Evolutionary conservation across 768 basidiomycete genomes (phyloP).

Genomic region (Symmetrospora coprosmae): DNA sequence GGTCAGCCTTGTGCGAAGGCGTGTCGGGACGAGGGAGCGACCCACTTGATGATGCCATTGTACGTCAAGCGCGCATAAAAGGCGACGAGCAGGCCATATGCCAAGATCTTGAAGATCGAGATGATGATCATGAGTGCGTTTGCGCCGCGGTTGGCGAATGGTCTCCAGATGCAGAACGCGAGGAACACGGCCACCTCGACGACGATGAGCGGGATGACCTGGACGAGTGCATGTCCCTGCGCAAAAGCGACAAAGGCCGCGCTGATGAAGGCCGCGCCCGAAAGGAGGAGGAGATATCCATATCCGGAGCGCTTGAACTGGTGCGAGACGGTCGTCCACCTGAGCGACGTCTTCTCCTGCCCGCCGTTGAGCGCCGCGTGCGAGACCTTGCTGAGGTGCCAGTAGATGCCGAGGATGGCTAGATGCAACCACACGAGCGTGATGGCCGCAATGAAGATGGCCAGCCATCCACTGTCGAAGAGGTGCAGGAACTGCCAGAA

Average conservation of each 20-base stretch:
- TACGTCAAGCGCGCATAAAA: background rate
- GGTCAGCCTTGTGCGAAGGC: background rate
- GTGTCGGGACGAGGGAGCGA: background rate
- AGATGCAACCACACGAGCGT: constrained; percentile 12
- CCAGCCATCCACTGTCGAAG: constrained; percentile 2
- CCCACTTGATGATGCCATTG: constrained; percentile 22
- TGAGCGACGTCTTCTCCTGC: background rate
- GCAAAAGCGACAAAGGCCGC: constrained; percentile 21
- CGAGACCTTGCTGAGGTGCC: background rate
- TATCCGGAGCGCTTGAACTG: constrained; percentile 21
- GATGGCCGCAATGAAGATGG: constrained; percentile 14
- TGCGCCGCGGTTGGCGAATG: constrained; percentile 3
- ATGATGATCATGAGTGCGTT: constrained; percentile 20
- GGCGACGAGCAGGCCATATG: constrained; percentile 13
- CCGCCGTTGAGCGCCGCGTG: background rate
- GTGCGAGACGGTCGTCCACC: constrained; percentile 8
- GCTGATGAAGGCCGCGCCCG: background rate
- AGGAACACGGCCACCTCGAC: constrained; percentile 11
- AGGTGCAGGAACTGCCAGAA: constrained; percentile 21
- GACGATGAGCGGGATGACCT: constrained; percentile 22
- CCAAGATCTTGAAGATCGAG: constrained; percentile 2
- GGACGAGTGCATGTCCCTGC: constrained; percentile 20
- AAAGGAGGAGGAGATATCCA: background rate
- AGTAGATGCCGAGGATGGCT: constrained; percentile 5
- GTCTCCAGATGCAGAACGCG: constrained; percentile 8